A percentile compares a stretch with the other conserved stretches of the same genome.
phyloP scores from a whole-genome alignment of 306 rosid species.

The Vigna radiata region DNA sequence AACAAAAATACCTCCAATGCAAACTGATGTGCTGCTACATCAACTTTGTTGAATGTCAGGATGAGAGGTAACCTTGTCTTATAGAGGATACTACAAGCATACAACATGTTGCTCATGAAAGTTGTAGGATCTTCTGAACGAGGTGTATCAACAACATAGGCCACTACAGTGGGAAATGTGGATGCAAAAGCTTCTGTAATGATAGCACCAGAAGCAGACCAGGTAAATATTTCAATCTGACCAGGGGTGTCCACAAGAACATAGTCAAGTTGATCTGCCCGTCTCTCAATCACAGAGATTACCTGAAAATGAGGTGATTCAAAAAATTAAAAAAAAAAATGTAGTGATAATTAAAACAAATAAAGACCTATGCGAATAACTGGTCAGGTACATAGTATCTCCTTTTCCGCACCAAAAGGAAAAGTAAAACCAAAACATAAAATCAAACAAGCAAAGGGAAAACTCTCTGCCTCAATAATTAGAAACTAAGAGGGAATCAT shows the following conservation, averaged over 20 bases:
- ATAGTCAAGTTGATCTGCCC: conserved; percentile 93
- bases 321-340: no score
- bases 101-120: conserved; percentile 97
- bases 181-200: conserved; percentile 99
- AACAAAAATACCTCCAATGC: conserved; percentile 82
- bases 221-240: conserved; percentile 96
- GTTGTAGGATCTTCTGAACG: conserved; percentile 83
- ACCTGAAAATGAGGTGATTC: conserved; percentile 61
- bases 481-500: not conserved
- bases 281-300: conserved; percentile 74
- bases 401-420: not conserved
- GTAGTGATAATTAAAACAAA: not conserved
- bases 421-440: not conserved
- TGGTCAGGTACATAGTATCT: not conserved
- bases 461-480: not conserved
- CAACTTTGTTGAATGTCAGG: conserved; percentile 86
- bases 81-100: conserved; percentile 93
- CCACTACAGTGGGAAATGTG: conserved; percentile 89
- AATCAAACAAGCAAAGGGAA: conserved; percentile 2
- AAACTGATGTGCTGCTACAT: conserved; percentile 82
- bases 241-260: conserved; percentile 97
- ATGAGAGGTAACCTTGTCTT: conserved; percentile 90
- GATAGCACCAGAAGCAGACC: conserved; percentile 98
- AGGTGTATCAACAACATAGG: conserved; percentile 89
- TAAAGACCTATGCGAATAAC: no score